phyloP scores from a whole-genome alignment of 148 eudicot genomes.

The Amaranthus palmeri region DNA sequence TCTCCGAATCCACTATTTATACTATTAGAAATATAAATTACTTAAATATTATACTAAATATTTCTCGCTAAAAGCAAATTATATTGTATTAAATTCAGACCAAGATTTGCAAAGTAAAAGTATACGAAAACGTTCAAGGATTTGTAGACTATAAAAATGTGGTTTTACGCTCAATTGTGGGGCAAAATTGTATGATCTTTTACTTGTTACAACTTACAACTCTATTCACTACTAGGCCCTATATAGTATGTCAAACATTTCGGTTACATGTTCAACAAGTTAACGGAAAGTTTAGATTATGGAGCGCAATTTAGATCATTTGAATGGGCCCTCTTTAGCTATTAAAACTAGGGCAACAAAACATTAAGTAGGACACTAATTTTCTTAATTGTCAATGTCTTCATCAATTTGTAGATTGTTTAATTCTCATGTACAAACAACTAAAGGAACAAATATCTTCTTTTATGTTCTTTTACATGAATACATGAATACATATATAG shows the following conservation, averaged over 20 bases:
- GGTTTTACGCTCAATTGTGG: constrained; percentile 25
- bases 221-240: constrained; percentile 7
- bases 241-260: constrained; percentile 19
- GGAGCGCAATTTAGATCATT: constrained; percentile 32
- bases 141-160: not conserved
- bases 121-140: not conserved
- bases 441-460: constrained; percentile 11
- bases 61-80: too few species aligned
- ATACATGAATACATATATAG: too few species aligned
- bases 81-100: too few species aligned
- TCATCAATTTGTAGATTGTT: not conserved
- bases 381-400: constrained; percentile 8
- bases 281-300: constrained; percentile 20
- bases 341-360: constrained; percentile 20
- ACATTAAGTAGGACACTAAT: not conserved
- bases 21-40: not conserved
- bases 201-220: not conserved
- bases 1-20: not conserved
- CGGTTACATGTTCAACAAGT: constrained; percentile 24
- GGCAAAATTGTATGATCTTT: constrained; percentile 22
- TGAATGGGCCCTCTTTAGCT: constrained; percentile 13
- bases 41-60: too few species aligned
- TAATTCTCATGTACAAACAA: constrained; percentile 3
- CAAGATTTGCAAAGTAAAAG: too few species aligned
- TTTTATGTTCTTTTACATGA: not conserved